Evolutionary conservation across 768 basidiomycete genomes (phyloP).

Genomic region (Polyporus arcularius): DNA sequence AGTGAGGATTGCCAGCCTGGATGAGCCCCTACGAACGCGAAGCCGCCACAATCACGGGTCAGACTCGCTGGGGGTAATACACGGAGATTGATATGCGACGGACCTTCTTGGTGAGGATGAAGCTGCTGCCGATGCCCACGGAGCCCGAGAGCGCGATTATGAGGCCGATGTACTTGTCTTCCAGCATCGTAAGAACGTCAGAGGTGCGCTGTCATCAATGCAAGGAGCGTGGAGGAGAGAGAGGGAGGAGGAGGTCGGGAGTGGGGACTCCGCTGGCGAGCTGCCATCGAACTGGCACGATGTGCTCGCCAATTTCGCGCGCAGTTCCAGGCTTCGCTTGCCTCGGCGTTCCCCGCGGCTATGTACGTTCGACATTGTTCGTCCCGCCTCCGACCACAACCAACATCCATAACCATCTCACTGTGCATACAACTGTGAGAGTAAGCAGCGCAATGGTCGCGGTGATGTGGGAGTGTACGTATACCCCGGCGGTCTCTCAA

Average conservation of each 20-base stretch:
- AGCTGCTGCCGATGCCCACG: conserved; percentile 89
- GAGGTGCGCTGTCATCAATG: not conserved
- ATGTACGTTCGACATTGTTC: too few relatives aligned
- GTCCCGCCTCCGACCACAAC: too few relatives aligned
- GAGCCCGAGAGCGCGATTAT: conserved; percentile 78
- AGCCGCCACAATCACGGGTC: not conserved
- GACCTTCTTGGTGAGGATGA: conserved; percentile 99
- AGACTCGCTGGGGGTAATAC: not conserved
- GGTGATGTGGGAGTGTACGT: too few relatives aligned
- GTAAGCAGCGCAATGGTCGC: too few relatives aligned
- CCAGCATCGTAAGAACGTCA: not conserved
- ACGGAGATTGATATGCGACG: conserved; percentile 10
- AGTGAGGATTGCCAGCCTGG: conserved; percentile 67
- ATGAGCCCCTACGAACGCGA: conserved; percentile 70
- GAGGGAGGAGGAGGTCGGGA: not conserved
- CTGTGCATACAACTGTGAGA: too few relatives aligned
- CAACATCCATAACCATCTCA: too few relatives aligned
- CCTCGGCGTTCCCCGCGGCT: too few relatives aligned
- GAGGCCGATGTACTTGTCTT: conserved; percentile 7
- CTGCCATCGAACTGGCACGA: not conserved
- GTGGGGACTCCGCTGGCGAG: not conserved
- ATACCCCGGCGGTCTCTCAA: too few relatives aligned
- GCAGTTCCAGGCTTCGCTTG: not conserved
- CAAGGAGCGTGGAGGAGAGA: not conserved
- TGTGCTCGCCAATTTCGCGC: not conserved